Conservation (phyloP, 352 stramenopile genomes). For the Plasmopara halstedii region DNA sequence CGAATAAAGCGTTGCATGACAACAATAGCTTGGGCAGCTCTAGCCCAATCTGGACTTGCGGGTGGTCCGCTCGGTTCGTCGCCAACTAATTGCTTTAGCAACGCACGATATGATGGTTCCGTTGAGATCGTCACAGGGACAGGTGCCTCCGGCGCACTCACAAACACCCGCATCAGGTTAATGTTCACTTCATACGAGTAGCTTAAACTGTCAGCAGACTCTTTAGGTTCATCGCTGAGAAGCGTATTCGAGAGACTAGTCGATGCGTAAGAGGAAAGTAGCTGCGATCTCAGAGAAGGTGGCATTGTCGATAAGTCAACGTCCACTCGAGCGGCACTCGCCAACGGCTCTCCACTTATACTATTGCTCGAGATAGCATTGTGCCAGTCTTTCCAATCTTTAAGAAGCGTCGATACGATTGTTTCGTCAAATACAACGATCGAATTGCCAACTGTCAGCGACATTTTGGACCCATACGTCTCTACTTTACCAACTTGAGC, state of each 20-base stretch:
- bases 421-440: conserved; percentile 63
- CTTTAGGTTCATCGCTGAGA: conserved; percentile 16
- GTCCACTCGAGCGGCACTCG: conserved; percentile 14
- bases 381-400: conserved; percentile 57
- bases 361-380: conserved; percentile 44
- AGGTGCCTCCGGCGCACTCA: conserved; percentile 46
- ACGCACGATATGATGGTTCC: conserved; percentile 61
- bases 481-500: conserved; percentile 30
- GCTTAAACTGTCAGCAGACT: conserved; percentile 21
- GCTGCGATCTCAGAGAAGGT: conserved; percentile 15
- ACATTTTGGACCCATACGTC: conserved; percentile 73
- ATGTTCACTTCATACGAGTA: conserved; percentile 74
- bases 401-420: conserved; percentile 58
- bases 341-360: conserved; percentile 20
- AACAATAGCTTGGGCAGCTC: conserved; percentile 63
- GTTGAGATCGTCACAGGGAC: conserved; percentile 18
- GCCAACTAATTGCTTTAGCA: conserved; percentile 73
- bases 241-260: conserved; percentile 28
- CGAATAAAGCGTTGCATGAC: conserved; percentile 78
- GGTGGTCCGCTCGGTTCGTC: conserved; percentile 35
- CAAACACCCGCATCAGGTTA: conserved; percentile 56
- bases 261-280: conserved; percentile 27
- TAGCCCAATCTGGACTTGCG: conserved; percentile 56
- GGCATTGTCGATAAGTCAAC: conserved; percentile 6
- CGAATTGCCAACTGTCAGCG: conserved; percentile 51